phyloP scores from a whole-genome alignment of 192 early-diverging fungal species.

The Mortierella hygrophila region DNA sequence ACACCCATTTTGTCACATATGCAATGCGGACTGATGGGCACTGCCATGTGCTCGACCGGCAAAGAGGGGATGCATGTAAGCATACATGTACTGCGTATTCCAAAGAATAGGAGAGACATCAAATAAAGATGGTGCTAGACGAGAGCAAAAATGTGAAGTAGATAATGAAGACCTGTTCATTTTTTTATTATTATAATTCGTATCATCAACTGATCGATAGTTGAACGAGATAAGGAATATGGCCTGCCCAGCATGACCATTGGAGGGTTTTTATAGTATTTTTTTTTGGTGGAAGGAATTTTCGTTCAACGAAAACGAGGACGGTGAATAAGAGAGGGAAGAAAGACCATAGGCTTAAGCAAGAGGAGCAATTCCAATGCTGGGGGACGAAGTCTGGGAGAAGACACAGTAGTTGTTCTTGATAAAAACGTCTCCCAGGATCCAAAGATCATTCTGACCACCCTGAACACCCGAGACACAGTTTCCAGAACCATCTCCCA shows the following conservation, averaged over 20 bases:
- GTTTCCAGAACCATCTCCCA: constrained; percentile 36
- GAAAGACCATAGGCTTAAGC: background rate
- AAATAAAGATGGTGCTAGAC: background rate
- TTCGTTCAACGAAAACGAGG: background rate
- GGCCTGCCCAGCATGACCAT: background rate
- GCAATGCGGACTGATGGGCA: too few relatives aligned
- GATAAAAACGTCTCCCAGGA: constrained; percentile 76
- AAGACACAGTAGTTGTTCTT: constrained; percentile 77
- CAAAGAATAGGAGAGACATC: background rate
- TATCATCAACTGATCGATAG: background rate
- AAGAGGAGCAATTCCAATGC: constrained; percentile 70
- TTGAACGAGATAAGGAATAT: background rate
- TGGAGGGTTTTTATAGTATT: background rate
- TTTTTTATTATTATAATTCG: background rate
- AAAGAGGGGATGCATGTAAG: too few relatives aligned
- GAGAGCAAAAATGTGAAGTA: background rate
- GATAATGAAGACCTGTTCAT: background rate
- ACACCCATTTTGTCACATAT: too few relatives aligned
- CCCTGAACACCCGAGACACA: constrained; percentile 52
- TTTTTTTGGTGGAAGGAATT: background rate
- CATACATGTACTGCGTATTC: background rate
- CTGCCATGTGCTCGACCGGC: too few relatives aligned
- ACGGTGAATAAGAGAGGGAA: background rate
- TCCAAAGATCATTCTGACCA: constrained; percentile 51
- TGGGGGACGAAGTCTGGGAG: constrained; percentile 61